Conservation (phyloP, 2,329 filamentous ascomycete species). For the Bipolaris gigantea region DNA sequence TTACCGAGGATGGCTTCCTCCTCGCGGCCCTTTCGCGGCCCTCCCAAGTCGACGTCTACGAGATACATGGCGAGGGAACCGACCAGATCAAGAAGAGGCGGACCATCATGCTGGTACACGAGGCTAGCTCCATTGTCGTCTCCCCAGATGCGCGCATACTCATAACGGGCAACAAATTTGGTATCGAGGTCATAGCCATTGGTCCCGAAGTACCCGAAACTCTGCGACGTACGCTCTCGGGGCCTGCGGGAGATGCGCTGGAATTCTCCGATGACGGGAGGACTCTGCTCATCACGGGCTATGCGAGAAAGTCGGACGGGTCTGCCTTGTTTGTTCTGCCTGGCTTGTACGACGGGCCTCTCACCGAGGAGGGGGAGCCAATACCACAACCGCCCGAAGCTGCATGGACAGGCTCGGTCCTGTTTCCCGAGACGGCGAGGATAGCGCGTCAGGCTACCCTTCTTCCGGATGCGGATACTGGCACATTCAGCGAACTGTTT, state of each 20-base stretch:
- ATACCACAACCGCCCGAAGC: constrained; percentile 41
- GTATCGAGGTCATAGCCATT: constrained; percentile 84
- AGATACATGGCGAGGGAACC: constrained; percentile 54
- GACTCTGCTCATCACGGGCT: constrained; percentile 45
- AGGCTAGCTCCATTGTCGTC: constrained; percentile 75
- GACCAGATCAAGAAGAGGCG: constrained; percentile 67
- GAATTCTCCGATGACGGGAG: constrained; percentile 47
- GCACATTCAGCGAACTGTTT: constrained; percentile 46
- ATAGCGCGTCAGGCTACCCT: constrained; percentile 46
- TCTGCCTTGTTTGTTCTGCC: constrained; percentile 46
- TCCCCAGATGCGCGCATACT: constrained; percentile 81
- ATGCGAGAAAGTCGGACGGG: constrained; percentile 40
- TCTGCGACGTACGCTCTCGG: constrained; percentile 40
- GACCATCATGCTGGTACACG: constrained; percentile 76
- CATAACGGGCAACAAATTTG: constrained; percentile 81
- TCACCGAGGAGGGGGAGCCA: constrained; percentile 46
- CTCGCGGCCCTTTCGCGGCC: constrained; percentile 80
- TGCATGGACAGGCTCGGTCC: constrained; percentile 45
- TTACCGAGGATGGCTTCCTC: constrained; percentile 74
- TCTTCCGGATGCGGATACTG: constrained; percentile 43
- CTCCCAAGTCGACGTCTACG: constrained; percentile 85
- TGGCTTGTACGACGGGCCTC: constrained; percentile 44
- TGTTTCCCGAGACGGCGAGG: constrained; percentile 46
- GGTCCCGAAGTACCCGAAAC: constrained; percentile 58
- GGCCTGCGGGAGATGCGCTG: constrained; percentile 41